Percentiles rank a stretch among this genome's conserved stretches.
Evolutionary conservation across 2,329 filamentous ascomycete genomes (phyloP).

Genomic region (Karstenula rhodostoma): DNA sequence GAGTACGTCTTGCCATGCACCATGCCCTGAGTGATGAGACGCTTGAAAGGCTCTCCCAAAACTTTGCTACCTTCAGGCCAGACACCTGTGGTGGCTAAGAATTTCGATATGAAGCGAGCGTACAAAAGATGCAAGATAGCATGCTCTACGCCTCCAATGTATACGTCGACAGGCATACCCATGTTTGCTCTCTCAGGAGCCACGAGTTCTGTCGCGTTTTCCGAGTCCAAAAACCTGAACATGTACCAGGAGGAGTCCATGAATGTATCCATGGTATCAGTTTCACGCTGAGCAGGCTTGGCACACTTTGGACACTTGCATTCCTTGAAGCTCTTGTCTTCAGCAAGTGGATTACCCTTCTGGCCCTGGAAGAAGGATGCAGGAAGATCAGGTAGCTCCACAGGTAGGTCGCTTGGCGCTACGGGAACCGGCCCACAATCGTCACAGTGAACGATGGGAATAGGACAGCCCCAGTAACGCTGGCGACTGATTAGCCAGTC

Average conservation of each 20-base stretch:
- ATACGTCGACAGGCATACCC: constrained; percentile 81
- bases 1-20: constrained; percentile 86
- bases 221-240: constrained; percentile 77
- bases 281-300: constrained; percentile 77
- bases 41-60: constrained; percentile 77
- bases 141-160: constrained; percentile 88
- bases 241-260: constrained; percentile 97
- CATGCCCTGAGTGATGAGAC: constrained; percentile 90
- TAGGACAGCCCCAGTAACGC: constrained; percentile 89
- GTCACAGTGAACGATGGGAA: constrained; percentile 84
- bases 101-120: constrained; percentile 89
- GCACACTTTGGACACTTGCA: constrained; percentile 78
- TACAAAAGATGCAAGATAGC: constrained; percentile 91
- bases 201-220: constrained; percentile 69
- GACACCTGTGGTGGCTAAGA: constrained; percentile 68
- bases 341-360: constrained; percentile 79
- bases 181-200: constrained; percentile 64
- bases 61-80: constrained; percentile 46
- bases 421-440: constrained; percentile 82
- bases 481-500: constrained; percentile 95
- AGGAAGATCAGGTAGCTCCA: constrained; percentile 74
- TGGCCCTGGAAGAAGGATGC: constrained; percentile 73
- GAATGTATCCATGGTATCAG: constrained; percentile 96
- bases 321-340: constrained; percentile 76
- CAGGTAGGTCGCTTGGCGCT: constrained; percentile 77